A percentile compares a stretch with the other conserved stretches of the same genome.
These are phyloP conservation scores for Sergeia podlipaevii DNA, from an alignment of 208 protist species.

Conservation along the genomic window DNA sequence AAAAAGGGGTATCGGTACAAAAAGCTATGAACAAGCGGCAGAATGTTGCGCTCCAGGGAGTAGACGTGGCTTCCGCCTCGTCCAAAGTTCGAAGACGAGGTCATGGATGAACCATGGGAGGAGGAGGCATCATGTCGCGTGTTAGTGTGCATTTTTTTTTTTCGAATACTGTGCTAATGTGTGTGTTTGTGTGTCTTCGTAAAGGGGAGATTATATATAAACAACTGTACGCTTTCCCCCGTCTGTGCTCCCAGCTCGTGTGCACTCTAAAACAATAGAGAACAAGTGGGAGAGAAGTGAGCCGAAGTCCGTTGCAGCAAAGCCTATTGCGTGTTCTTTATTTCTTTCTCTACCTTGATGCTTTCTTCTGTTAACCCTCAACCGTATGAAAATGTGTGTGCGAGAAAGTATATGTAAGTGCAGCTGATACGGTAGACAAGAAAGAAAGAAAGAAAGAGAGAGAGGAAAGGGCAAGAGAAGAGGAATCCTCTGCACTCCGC, in stretches of 20 bases:
- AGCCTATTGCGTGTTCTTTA: conserved; percentile 2
- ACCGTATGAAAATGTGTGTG: conserved; percentile 3
- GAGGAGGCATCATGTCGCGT: not conserved
- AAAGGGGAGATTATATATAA: not conserved
- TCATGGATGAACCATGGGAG: not conserved
- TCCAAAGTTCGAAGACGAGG: not conserved
- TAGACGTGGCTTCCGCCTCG: not conserved
- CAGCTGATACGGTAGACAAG: not conserved
- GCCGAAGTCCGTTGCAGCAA: no score
- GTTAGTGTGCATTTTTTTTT: conserved; percentile 6
- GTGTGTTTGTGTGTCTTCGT: conserved; percentile 8
- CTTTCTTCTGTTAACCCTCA: not conserved
- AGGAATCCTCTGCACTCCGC: not conserved
- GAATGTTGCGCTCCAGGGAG: not conserved
- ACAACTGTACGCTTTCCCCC: not conserved
- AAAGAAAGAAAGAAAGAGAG: not conserved
- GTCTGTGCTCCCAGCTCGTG: not conserved
- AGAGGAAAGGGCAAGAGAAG: not conserved
- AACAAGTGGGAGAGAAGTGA: no score
- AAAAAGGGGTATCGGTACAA: not conserved
- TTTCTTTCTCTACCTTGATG: conserved; percentile 8
- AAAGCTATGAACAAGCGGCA: conserved; percentile 1
- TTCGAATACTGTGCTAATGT: not conserved
- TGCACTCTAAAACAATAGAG: no score
- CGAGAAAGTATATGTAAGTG: not conserved